Percentiles rank a stretch among this genome's conserved stretches.
Evolutionary conservation across 345 rosid genomes (phyloP).

Genomic region (Abelmoschus esculentus): DNA sequence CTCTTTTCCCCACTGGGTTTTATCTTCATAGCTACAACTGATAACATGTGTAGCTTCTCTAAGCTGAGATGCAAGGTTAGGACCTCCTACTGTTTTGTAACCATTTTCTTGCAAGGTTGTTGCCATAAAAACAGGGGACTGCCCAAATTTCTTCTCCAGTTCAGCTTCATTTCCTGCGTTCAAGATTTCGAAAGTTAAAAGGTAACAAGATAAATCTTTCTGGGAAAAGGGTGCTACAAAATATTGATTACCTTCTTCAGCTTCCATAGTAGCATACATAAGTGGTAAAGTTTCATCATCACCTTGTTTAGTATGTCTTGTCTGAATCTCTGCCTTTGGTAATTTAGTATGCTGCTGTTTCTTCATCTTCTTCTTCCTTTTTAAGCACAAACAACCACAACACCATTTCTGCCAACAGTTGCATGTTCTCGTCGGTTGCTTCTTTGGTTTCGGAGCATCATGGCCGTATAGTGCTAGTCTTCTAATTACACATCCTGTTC

Average conservation of each 20-base stretch:
- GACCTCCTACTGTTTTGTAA: constrained; percentile 33
- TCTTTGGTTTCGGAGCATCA: constrained; percentile 36
- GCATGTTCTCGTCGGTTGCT: constrained; percentile 31
- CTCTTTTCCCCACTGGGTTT: constrained; percentile 82
- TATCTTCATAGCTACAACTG: constrained; percentile 63
- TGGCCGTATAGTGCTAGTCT: constrained; percentile 41
- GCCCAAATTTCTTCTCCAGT: constrained; percentile 66
- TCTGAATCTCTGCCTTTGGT: constrained; percentile 13
- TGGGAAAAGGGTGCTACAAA: too few species aligned
- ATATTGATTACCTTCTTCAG: constrained; percentile 21
- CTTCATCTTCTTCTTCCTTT: constrained; percentile 36
- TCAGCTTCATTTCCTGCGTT: constrained; percentile 26
- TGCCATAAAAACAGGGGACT: constrained; percentile 53
- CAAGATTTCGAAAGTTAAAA: constrained; percentile 1
- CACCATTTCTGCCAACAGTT: constrained; percentile 23
- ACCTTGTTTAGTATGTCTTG: constrained; percentile 13
- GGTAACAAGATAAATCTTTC: neutral
- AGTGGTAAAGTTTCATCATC: constrained; percentile 7
- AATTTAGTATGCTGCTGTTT: constrained; percentile 25
- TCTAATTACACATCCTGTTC: constrained; percentile 45
- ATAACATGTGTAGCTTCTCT: constrained; percentile 76
- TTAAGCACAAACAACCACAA: constrained; percentile 25
- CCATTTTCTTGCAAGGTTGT: constrained; percentile 51
- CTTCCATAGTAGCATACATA: constrained; percentile 16
- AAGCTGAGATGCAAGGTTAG: constrained; percentile 53